Percentiles rank a stretch among this genome's conserved stretches.
These are phyloP conservation scores for Hypoxylon intermedium DNA, from an alignment of 495 filamentous ascomycete species.

Conservation along the genomic window DNA sequence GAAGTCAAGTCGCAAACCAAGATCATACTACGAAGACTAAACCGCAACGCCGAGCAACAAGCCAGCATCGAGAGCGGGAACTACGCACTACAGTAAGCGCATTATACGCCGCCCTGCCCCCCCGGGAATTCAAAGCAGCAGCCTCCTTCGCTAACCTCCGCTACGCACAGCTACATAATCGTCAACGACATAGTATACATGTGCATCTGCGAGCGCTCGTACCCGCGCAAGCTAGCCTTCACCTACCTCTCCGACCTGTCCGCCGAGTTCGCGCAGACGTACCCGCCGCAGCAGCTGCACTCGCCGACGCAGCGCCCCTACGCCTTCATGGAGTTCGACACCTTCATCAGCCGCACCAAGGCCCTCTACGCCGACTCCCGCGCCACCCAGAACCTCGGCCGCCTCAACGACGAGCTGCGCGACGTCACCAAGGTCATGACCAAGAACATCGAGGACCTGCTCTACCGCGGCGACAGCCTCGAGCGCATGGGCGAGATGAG, in stretches of 20 bases:
- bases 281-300: conserved; percentile 74
- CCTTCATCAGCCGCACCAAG: conserved; percentile 92
- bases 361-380: conserved; percentile 93
- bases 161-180: conserved; percentile 76
- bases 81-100: conserved; percentile 92
- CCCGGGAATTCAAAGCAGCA: background rate
- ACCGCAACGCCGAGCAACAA: conserved; percentile 85
- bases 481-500: conserved; percentile 98
- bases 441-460: conserved; percentile 98
- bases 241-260: conserved; percentile 95
- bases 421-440: conserved; percentile 99
- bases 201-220: conserved; percentile 89
- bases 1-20: conserved; percentile 92
- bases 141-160: background rate
- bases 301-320: conserved; percentile 82
- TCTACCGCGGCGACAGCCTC: conserved; percentile 93
- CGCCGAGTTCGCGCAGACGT: conserved; percentile 88
- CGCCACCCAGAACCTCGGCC: conserved; percentile 84
- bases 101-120: too few species aligned
- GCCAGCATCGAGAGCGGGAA: conserved; percentile 85
- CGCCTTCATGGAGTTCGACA: conserved; percentile 97
- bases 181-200: conserved; percentile 83
- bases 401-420: conserved; percentile 91
- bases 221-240: conserved; percentile 97
- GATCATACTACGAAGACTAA: conserved; percentile 84